Evolutionary conservation across 768 basidiomycete genomes (phyloP), one percentile per base, ranked within the genome.

Genomic region (Pulveroboletus sp.): DNA sequence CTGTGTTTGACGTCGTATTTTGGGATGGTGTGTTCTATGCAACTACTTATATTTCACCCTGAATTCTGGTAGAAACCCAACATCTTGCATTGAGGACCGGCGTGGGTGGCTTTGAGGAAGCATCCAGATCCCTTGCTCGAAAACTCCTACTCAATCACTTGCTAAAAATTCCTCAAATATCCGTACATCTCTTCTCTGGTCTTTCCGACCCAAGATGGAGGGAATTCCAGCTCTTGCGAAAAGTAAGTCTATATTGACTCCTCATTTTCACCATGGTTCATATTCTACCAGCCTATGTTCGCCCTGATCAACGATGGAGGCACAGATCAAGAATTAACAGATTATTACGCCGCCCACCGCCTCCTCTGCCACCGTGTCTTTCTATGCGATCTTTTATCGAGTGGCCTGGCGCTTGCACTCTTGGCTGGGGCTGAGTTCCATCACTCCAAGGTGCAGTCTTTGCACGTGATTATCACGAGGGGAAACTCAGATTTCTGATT

Each of bases 1-100:
- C 78, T 0, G 72, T 73, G 30, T 84, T 86, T 46, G 81, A 86
- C 31, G 67, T 87, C 28, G 77, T 80, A 4, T 87, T 87, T 60
- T 87, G 77, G 72, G 64, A 79, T 50, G 71, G 85, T 80, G 48
- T 35, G 48, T 41, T 36, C 18, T 5, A 28, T 28, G 17, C 21
- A 17, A 31, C 17, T 8, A n/a, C 43, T 0, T 17, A 11, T 24
- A 31, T 12, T 21, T 36, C 8, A 10, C 9, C 12, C 44, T 55
- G 38, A 50, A 1, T 17, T 21, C 4, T 41, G 8, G 8, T 46
- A 85, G 83, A 69, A 26, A 73, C 63, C 31, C 69, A 73, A 10
- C 75, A 80, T 57, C 45, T 69, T 6, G 74, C 75, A 0, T 46
- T 77, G 9, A 63, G 57, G 39, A 75, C 73, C 0, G 78, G 72